Conservation (phyloP, 306 rosid species). For the Vigna nakashimae region DNA sequence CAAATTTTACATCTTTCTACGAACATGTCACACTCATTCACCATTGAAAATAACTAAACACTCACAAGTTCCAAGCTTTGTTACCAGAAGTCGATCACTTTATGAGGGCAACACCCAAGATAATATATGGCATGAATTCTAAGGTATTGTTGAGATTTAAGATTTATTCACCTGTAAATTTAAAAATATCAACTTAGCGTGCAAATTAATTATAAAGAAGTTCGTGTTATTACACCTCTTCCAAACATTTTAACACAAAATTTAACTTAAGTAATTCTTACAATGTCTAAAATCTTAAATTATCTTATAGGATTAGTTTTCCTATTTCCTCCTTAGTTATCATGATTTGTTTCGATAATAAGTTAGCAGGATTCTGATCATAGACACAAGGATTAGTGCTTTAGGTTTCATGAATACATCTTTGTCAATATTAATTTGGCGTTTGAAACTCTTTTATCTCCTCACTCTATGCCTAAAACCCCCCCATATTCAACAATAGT, state of each 20-base stretch:
- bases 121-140: constrained; percentile 10
- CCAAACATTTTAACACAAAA: neutral
- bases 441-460: neutral
- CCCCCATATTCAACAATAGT: neutral
- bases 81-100: neutral
- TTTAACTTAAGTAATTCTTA: neutral
- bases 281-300: neutral
- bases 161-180: neutral
- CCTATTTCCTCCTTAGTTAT: neutral
- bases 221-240: neutral
- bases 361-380: neutral
- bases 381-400: neutral
- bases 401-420: constrained; percentile 15
- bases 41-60: constrained; percentile 31
- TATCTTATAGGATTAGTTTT: neutral
- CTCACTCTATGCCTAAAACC: neutral
- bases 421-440: neutral
- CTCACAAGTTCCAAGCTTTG: neutral
- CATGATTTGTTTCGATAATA: neutral
- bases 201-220: neutral
- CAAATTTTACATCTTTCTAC: constrained; percentile 29
- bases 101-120: constrained; percentile 15
- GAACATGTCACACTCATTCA: constrained; percentile 3
- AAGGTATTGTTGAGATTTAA: constrained; percentile 1
- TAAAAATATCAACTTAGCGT: neutral